Evolutionary conservation across 2,329 filamentous ascomycete species (phyloP).

Genomic region (Aschersonia sp.): DNA sequence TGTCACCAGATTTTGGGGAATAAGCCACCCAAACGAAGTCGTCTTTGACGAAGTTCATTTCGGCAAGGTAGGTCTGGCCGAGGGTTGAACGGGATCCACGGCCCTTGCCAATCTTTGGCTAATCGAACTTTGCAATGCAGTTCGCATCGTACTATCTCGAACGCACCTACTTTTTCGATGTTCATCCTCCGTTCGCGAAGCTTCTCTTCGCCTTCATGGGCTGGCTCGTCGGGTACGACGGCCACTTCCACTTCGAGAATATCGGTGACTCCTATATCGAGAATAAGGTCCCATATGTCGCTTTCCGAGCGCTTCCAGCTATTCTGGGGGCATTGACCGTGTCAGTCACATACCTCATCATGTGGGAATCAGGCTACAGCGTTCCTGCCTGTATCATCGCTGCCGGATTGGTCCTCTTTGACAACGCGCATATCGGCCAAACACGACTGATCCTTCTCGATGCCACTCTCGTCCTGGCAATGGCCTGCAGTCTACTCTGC

Average conservation of each 20-base stretch:
- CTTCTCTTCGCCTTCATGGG: conserved; percentile 93
- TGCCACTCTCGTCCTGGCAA: conserved; percentile 84
- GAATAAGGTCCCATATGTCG: conserved; percentile 95
- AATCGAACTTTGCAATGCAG: conserved; percentile 19
- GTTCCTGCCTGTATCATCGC: conserved; percentile 83
- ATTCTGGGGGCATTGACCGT: conserved; percentile 86
- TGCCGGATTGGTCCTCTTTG: conserved; percentile 74
- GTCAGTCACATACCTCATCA: conserved; percentile 87
- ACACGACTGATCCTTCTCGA: conserved; percentile 90
- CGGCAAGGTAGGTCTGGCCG: conserved; percentile 63
- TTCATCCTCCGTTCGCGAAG: conserved; percentile 95
- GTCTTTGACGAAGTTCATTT: conserved; percentile 99
- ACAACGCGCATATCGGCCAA: conserved; percentile 96
- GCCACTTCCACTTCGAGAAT: conserved; percentile 96
- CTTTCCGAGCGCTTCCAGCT: conserved; percentile 85
- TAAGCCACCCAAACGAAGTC: conserved; percentile 88
- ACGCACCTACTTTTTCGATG: conserved; percentile 98
- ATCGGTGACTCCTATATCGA: conserved; percentile 96
- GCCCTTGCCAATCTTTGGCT: background rate
- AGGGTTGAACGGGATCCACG: background rate
- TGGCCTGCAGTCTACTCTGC: conserved; percentile 85
- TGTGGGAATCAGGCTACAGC: conserved; percentile 99
- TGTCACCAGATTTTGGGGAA: conserved; percentile 87
- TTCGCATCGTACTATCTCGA: conserved; percentile 77
- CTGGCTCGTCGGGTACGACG: conserved; percentile 95